These are phyloP conservation scores for Ceratocystis ficicola DNA, from an alignment of 2,329 filamentous ascomycete species.

Conservation along the genomic window DNA sequence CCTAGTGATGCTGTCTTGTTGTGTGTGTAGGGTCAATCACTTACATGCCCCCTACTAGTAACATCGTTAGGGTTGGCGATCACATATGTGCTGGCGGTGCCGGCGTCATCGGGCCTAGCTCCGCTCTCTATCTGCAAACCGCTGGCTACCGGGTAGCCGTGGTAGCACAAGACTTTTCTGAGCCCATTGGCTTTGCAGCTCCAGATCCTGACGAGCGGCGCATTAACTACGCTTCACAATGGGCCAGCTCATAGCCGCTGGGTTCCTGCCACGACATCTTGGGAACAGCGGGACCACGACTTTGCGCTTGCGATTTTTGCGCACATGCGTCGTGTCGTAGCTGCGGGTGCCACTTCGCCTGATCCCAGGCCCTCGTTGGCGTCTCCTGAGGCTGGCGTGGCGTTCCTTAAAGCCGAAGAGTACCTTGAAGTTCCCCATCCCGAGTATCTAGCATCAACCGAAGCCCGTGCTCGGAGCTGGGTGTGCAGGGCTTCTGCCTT, in stretches of 20 bases:
- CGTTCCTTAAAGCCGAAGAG: slow-evolving; percentile 39
- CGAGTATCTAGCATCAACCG: slow-evolving; percentile 32
- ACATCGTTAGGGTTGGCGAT: neutral
- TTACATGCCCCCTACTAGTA: neutral
- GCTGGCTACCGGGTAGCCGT: slow-evolving; percentile 33
- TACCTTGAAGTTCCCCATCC: slow-evolving; percentile 35
- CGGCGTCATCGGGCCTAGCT: slow-evolving; percentile 41
- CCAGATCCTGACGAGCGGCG: slow-evolving; percentile 26
- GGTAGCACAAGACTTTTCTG: slow-evolving; percentile 37
- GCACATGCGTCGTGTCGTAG: slow-evolving; percentile 31
- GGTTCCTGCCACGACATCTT: slow-evolving; percentile 31
- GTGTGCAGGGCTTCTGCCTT: slow-evolving; percentile 32
- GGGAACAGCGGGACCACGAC: slow-evolving; percentile 33
- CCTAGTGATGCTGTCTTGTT: neutral
- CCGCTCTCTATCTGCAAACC: slow-evolving; percentile 36
- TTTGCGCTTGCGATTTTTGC: slow-evolving; percentile 35
- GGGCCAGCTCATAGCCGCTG: slow-evolving; percentile 45
- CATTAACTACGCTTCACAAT: slow-evolving; percentile 45
- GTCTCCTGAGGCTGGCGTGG: slow-evolving; percentile 34
- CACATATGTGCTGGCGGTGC: slow-evolving; percentile 31
- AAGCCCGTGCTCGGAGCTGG: slow-evolving; percentile 28
- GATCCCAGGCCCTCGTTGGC: neutral
- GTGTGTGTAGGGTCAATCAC: neutral
- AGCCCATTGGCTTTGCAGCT: slow-evolving; percentile 36
- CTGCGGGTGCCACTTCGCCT: slow-evolving; percentile 25